Base-by-base conservation (phyloP, 441 rosid species). In the Capsella rubella region DNA sequence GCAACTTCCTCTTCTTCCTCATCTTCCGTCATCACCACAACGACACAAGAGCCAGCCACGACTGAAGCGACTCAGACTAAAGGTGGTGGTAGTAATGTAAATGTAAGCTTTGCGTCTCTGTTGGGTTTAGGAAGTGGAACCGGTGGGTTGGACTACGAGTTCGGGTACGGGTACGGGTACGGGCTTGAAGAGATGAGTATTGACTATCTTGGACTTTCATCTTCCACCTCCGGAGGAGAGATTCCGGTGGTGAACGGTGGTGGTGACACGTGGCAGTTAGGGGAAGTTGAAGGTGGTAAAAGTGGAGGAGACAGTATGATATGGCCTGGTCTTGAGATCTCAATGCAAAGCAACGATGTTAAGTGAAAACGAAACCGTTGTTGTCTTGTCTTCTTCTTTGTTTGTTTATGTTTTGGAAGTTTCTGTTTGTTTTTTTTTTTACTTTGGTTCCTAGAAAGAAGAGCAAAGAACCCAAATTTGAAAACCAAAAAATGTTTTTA, bases 281-380 rank as follows among this genome's bases (percentile, higher is more conserved):
- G 87, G 72, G 79, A 71, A 72, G 82, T 86, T 9, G 72, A 53
- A 32, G 92, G 83, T 52, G 92, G 83, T 52, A 68, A 67, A 49
- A 81, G 79, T 62, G 91, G 87, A 21, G 96, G 87, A 27, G 95
- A 83, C 75, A 86, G 90, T 84, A 84, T 89, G 66, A 63, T 89
- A 29, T 90, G 93, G 97, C 91, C 93, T 34, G 91, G 86, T 73
- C 86, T 88, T 16, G 90, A 93, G 25, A 90, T 92, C 66, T 88
- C 94, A 35, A 87, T 95, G 28, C 89, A 88, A 43, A 85, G 85
- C 80, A 85, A 84, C 81, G 82, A 87, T 52, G 83, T 85, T 43
- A 83, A 87, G 78, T 92, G 83, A 87, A 83, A 87, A 73, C 90
- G 83, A 87, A 64, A 76, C 71, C 52, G 37, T 55, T 54, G 47